phyloP scores from a whole-genome alignment of 371 early-diverging fungal genomes.

The Rhizopus sp. region DNA sequence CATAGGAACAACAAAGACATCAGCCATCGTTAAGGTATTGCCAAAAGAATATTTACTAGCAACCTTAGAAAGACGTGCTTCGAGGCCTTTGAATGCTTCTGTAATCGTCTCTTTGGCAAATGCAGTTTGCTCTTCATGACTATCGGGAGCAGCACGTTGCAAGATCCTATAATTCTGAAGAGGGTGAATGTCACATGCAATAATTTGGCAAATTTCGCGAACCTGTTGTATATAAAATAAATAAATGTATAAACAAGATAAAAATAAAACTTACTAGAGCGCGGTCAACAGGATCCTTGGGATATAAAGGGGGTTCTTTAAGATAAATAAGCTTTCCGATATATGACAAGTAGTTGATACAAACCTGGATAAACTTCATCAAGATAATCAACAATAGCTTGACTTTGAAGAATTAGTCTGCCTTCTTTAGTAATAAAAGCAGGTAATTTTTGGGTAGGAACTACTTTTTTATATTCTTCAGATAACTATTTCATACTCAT shows the following conservation, averaged over 20 bases:
- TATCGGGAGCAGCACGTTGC: constrained; percentile 57
- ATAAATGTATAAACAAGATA: not conserved
- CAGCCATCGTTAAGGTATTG: constrained; percentile 84
- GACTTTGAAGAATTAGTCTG: constrained; percentile 62
- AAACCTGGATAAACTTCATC: constrained; percentile 76
- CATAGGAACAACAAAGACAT: constrained; percentile 81
- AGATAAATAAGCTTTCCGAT: too few relatives aligned
- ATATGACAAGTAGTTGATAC: too few relatives aligned
- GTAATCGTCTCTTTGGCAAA: constrained; percentile 67
- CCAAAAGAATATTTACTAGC: constrained; percentile 82
- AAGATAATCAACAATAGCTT: constrained; percentile 87
- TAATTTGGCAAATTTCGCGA: constrained; percentile 69
- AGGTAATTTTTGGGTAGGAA: constrained; percentile 77
- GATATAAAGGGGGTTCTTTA: too few relatives aligned
- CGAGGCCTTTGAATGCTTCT: constrained; percentile 75
- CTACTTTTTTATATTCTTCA: constrained; percentile 58
- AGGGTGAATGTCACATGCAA: constrained; percentile 90
- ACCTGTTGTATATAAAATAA: constrained; percentile 52
- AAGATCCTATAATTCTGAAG: constrained; percentile 80
- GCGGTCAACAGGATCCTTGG: constrained; percentile 64
- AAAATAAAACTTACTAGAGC: constrained; percentile 62
- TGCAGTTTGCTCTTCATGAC: constrained; percentile 50
- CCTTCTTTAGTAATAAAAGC: constrained; percentile 63
- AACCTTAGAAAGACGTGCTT: constrained; percentile 57
- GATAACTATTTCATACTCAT: too few relatives aligned